A percentile compares a stretch with the other conserved stretches of the same genome.
Evolutionary conservation across 495 filamentous ascomycete genomes (phyloP).

Genomic region (Penicillium daleae): DNA sequence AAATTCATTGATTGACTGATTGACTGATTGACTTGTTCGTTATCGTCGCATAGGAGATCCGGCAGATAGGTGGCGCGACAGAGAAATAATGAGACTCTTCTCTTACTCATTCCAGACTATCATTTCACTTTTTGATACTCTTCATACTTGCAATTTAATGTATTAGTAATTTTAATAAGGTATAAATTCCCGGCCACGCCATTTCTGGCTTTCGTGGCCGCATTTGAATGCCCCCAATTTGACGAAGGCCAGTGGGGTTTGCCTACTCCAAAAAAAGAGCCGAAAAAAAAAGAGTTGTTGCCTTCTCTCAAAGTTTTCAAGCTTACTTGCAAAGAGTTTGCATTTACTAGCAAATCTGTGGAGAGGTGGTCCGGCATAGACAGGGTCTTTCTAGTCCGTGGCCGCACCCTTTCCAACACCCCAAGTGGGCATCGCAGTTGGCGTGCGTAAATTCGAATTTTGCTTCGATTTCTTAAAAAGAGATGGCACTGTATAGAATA

Average conservation of each 20-base stretch:
- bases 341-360: neutral
- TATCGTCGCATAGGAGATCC: no score
- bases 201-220: neutral
- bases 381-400: neutral
- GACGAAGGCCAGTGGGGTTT: neutral
- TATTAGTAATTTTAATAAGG: neutral
- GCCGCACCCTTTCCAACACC: neutral
- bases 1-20: no score
- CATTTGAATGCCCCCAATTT: neutral
- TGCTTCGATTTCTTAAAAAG: neutral
- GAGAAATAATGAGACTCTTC: constrained; percentile 6
- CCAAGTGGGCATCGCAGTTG: neutral
- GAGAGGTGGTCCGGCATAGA: neutral
- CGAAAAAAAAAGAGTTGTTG: neutral
- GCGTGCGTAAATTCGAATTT: neutral
- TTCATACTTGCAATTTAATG: neutral
- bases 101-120: neutral
- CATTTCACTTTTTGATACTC: neutral
- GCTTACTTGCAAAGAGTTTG: neutral
- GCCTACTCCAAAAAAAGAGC: neutral
- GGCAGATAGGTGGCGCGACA: constrained; percentile 37
- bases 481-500: neutral
- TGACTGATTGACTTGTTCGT: no score
- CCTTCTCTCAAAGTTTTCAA: neutral
- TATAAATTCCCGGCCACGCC: neutral